Percentiles rank a stretch among this genome's conserved stretches.
Conservation (phyloP, 83 land plant species). For the Isoetes engelmannii region DNA sequence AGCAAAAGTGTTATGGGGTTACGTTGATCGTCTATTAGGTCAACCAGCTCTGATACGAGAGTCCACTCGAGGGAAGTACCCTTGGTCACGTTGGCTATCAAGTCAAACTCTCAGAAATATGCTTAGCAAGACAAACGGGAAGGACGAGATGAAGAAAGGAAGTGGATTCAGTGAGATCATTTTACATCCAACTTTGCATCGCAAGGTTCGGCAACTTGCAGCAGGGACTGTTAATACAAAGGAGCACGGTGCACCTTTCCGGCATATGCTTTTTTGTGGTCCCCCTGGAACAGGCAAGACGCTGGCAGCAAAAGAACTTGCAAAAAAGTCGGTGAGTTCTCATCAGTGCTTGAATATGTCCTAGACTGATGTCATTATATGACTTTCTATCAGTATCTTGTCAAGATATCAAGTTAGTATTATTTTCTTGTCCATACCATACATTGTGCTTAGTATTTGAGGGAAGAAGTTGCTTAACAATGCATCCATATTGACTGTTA, state of each 20-base stretch:
- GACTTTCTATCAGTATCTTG: neutral
- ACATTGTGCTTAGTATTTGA: no score
- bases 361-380: neutral
- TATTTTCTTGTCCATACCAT: no score
- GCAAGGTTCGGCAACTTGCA: conserved; percentile 68
- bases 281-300: conserved; percentile 99
- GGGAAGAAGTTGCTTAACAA: no score
- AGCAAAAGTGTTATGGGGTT: conserved; percentile 80
- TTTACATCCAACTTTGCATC: conserved; percentile 72
- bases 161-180: conserved; percentile 84
- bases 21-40: conserved; percentile 81
- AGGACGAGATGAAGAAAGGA: conserved; percentile 34
- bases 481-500: neutral
- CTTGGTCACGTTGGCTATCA: conserved; percentile 65
- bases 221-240: conserved; percentile 84
- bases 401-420: no score
- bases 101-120: conserved; percentile 18
- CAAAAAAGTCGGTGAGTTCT: conserved; percentile 64
- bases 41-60: conserved; percentile 90
- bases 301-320: conserved; percentile 91
- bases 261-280: conserved; percentile 97
- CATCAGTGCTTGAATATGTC: neutral
- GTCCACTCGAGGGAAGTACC: conserved; percentile 88
- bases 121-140: conserved; percentile 18
- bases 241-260: conserved; percentile 74